Evolutionary conservation across 176 grass and related monocot genomes (phyloP), one percentile per base, ranked within the genome.

Genomic region (Tillandsia leiboldiana): DNA sequence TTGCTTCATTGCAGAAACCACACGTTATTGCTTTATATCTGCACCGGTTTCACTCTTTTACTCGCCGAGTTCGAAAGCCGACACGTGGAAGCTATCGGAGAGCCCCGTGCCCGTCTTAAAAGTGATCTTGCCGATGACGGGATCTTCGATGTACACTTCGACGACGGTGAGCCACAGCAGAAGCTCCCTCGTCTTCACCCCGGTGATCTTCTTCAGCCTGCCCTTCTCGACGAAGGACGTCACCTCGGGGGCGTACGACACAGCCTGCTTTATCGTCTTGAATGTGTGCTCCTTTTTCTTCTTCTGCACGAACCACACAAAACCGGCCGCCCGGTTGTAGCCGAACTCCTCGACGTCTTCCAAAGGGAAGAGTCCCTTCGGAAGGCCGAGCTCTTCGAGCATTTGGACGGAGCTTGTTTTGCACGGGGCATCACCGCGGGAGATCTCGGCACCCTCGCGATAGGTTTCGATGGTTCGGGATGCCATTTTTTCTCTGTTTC

Each of bases 261-360:
- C 76, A 0, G 26, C 71, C 49, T 78, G 68, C 58, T 72, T 78
- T 56, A 78, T 65, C 76, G 72, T 78, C 13, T 70, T 77, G 66
- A 77, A 77, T 0, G 75, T 69, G 66, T 77, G 53, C 8, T 77
- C 75, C 2, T 50, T 63, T 54, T 69, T 67, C 50, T 75, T 77
- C 75, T 28, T 77, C 0, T 51, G 65, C 0, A 77, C 0, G 9
- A 76, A 22, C 74, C 74, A 76, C 2, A 57, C 12, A 8, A 77
- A 77, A 24, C 51, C 74, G 8, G 5, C 53, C 6, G 42, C 33
- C 2, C 17, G 20, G 12, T 77, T 69, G 64, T 69, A 28, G 1
- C 64, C 74, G 22, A 77, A 68, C 74, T 77, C 64, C 18, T 77
- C 51, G 8, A 42, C 33, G 33, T 42, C 33, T 42, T 7, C 33